Evolutionary conservation across 2,329 filamentous ascomycete genomes (phyloP).

Genomic region (Botrytis aclada): DNA sequence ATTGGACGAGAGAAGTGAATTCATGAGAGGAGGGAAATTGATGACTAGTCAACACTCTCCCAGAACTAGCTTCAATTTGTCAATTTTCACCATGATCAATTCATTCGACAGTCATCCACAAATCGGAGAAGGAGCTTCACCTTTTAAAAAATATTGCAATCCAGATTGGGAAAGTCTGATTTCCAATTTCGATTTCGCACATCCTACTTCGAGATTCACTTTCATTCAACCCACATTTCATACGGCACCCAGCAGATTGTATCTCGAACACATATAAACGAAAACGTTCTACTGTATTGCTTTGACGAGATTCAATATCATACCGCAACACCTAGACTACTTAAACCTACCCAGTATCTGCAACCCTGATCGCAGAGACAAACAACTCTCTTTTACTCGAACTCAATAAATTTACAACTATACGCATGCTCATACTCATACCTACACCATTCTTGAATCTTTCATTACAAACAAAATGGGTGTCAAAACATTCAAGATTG

Average conservation of each 20-base stretch:
- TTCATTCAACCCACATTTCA: not conserved
- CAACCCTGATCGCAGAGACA: not conserved
- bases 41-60: not conserved
- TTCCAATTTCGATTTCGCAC: not conserved
- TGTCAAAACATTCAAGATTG: constrained; percentile 32
- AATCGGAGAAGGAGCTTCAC: not conserved
- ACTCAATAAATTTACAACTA: not conserved
- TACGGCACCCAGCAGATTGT: not conserved
- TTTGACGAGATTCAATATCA: not conserved
- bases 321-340: not conserved
- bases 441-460: not conserved
- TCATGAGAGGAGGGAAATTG: not conserved
- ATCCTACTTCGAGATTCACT: constrained; percentile 8
- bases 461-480: constrained; percentile 24
- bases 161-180: not conserved
- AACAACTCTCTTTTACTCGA: not conserved
- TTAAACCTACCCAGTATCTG: not conserved
- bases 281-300: not conserved
- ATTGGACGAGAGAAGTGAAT: not conserved
- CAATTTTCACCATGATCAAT: not conserved
- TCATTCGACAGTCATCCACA: not conserved
- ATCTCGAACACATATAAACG: not conserved
- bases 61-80: not conserved
- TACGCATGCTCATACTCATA: not conserved
- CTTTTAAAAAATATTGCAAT: not conserved